phyloP scores from a whole-genome alignment of 208 protist genomes.

The Strigomonas galati region DNA sequence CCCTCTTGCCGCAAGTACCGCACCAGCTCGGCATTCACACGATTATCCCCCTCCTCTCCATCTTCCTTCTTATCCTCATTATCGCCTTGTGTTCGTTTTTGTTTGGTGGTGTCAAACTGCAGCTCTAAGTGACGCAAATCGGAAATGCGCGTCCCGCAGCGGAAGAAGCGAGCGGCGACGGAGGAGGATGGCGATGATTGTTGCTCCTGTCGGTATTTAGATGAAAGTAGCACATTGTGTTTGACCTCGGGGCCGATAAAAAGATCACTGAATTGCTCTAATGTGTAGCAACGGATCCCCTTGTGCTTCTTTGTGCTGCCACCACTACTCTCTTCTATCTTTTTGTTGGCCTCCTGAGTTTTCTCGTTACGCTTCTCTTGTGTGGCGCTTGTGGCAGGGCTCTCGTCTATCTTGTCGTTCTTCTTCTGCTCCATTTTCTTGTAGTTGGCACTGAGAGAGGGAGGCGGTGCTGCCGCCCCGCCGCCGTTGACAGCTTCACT shows the following conservation, averaged over 20 bases:
- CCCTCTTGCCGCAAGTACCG: neutral
- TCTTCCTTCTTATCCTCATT: neutral
- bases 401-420: neutral
- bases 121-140: constrained; percentile 39
- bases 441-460: neutral
- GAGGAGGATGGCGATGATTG: neutral
- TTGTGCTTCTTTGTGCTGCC: neutral
- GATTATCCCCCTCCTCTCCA: neutral
- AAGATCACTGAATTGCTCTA: constrained; percentile 56
- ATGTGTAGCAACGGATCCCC: constrained; percentile 48
- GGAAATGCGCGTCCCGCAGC: constrained; percentile 62
- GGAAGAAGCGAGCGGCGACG: constrained; percentile 26
- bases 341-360: neutral
- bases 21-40: neutral
- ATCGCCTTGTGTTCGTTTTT: neutral
- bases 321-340: neutral
- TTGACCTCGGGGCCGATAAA: constrained; percentile 26
- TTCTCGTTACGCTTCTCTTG: neutral
- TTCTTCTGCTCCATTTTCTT: neutral
- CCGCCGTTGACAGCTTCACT: too few relatives aligned
- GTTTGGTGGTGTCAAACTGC: neutral
- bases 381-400: neutral
- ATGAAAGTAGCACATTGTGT: neutral
- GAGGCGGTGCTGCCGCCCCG: too few relatives aligned
- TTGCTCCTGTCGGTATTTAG: neutral